phyloP scores from a whole-genome alignment of 371 early-diverging fungal species.

The Circinella minor region DNA sequence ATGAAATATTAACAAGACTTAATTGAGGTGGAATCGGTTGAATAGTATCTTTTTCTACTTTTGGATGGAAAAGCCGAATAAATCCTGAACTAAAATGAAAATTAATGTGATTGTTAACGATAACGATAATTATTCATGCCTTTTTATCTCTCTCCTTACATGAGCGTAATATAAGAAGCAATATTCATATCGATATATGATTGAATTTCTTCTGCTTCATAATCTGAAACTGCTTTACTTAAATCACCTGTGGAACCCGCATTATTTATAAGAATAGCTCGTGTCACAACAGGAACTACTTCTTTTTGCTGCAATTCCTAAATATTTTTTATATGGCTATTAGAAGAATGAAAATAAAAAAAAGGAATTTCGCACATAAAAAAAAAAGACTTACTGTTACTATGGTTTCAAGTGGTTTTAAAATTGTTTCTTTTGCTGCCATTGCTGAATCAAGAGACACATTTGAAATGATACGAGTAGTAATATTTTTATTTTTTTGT shows the following conservation, averaged over 20 bases:
- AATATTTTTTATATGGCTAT: too few species aligned
- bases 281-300: constrained; percentile 28
- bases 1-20: constrained; percentile 84
- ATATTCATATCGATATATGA: constrained; percentile 65
- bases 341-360: too few species aligned
- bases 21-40: constrained; percentile 13
- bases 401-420: background rate
- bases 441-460: constrained; percentile 9
- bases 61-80: constrained; percentile 21
- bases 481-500: background rate
- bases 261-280: constrained; percentile 74
- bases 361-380: too few species aligned
- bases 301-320: constrained; percentile 3
- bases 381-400: constrained; percentile 11
- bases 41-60: constrained; percentile 11
- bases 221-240: constrained; percentile 61
- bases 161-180: constrained; percentile 51
- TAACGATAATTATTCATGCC: background rate
- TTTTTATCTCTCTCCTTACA: constrained; percentile 36
- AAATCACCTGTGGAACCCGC: constrained; percentile 85
- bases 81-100: constrained; percentile 31
- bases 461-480: constrained; percentile 22
- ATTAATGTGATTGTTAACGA: background rate
- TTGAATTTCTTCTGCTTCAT: constrained; percentile 53
- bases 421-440: background rate